Evolutionary conservation across 2,329 filamentous ascomycete genomes (phyloP).

Genomic region (Fusarium verticillioides): DNA sequence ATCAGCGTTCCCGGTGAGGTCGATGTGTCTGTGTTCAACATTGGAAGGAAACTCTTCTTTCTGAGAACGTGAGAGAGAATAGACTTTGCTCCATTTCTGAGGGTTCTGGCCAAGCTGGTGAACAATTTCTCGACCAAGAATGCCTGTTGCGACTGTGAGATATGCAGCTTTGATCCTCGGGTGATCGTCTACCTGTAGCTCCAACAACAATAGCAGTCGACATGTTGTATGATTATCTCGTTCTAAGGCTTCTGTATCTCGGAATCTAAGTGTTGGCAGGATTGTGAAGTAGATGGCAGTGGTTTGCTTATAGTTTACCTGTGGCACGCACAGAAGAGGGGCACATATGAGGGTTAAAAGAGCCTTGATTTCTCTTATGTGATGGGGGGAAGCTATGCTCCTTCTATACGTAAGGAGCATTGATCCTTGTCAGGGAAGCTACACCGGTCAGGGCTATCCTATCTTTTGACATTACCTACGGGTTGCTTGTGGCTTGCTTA

Average conservation of each 20-base stretch:
- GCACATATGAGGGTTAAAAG: too few relatives aligned
- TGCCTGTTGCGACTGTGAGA: neutral
- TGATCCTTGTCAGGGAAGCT: too few relatives aligned
- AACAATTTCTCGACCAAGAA: conserved; percentile 8
- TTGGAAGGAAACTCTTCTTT: conserved; percentile 15
- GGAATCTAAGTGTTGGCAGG: neutral
- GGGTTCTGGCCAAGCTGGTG: neutral
- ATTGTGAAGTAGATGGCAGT: neutral
- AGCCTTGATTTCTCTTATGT: too few relatives aligned
- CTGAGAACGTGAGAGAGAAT: conserved; percentile 2
- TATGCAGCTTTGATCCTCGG: too few relatives aligned
- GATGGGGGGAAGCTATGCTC: too few relatives aligned
- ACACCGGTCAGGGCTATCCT: too few relatives aligned
- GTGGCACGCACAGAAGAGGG: too few relatives aligned
- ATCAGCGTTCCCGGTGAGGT: conserved; percentile 5
- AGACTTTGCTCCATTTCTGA: conserved; percentile 6
- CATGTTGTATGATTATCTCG: neutral
- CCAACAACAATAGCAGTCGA: conserved; percentile 12
- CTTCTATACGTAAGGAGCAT: too few relatives aligned
- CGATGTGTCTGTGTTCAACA: conserved; percentile 9
- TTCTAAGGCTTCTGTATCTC: neutral
- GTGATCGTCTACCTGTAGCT: neutral
- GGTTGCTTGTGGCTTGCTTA: neutral
- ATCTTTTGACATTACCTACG: too few relatives aligned
- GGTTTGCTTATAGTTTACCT: neutral